Evolutionary conservation across 805 yeast genomes (phyloP).

Genomic region (Ogataea trehalophila): DNA sequence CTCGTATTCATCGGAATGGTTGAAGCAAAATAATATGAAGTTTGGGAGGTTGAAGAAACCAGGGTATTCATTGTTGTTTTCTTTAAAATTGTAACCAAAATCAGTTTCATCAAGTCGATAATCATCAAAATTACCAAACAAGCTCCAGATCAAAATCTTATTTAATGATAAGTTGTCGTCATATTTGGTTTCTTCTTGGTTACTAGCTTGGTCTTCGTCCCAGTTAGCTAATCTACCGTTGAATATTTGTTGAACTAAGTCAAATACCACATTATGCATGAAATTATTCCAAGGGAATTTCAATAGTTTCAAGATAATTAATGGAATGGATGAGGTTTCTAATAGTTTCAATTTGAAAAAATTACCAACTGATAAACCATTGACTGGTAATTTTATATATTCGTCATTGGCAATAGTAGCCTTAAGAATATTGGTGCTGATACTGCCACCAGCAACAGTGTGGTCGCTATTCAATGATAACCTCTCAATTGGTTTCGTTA

Average conservation of each 20-base stretch:
- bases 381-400: slow-evolving; percentile 22
- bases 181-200: slow-evolving; percentile 29
- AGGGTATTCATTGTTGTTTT: slow-evolving; percentile 19
- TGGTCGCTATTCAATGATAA: slow-evolving; percentile 7
- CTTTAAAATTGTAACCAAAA: slow-evolving; percentile 1
- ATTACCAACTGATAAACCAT: slow-evolving; percentile 60
- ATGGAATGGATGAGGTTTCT: slow-evolving; percentile 61
- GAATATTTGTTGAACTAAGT: slow-evolving; percentile 87
- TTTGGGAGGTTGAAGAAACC: slow-evolving; percentile 31
- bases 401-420: slow-evolving; percentile 8
- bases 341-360: slow-evolving; percentile 71
- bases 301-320: slow-evolving; percentile 64
- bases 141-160: slow-evolving; percentile 32
- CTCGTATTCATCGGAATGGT: slow-evolving; percentile 28
- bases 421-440: neutral
- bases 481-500: slow-evolving; percentile 24
- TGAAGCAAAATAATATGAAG: slow-evolving; percentile 27
- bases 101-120: slow-evolving; percentile 12
- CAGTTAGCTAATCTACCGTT: slow-evolving; percentile 53
- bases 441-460: slow-evolving; percentile 24
- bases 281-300: slow-evolving; percentile 95
- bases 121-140: slow-evolving; percentile 28
- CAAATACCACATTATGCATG: slow-evolving; percentile 94
- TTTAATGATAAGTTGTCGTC: slow-evolving; percentile 31
- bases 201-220: slow-evolving; percentile 33